Evolutionary conservation across 2,329 filamentous ascomycete species (phyloP).

Genomic region (Claviceps pazoutovae): DNA sequence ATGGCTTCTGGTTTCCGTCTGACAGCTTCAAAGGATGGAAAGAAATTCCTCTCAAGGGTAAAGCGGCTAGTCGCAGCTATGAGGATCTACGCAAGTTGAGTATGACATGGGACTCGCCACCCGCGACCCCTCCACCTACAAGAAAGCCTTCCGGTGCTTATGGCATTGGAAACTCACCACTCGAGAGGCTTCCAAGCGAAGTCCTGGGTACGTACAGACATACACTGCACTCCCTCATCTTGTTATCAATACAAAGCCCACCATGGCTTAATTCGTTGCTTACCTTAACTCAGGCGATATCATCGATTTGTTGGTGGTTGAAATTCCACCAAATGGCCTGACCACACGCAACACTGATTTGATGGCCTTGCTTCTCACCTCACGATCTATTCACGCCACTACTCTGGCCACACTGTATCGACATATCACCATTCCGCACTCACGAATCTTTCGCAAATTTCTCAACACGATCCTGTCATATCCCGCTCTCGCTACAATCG

Average conservation of each 20-base stretch:
- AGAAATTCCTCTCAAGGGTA: conserved; percentile 44
- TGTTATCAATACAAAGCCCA: too few species aligned
- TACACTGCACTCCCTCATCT: neutral
- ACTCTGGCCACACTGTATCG: conserved; percentile 64
- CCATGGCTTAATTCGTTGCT: conserved; percentile 1
- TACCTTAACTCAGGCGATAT: conserved; percentile 42
- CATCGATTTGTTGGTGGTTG: conserved; percentile 59
- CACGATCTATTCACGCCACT: conserved; percentile 56
- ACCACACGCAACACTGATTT: conserved; percentile 66
- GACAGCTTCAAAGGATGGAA: conserved; percentile 49
- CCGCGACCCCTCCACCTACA: conserved; percentile 18
- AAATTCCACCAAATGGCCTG: conserved; percentile 58
- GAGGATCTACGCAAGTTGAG: conserved; percentile 43
- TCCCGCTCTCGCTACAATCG: conserved; percentile 56
- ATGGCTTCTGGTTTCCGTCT: conserved; percentile 44
- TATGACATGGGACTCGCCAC: conserved; percentile 37
- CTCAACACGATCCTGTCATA: conserved; percentile 54
- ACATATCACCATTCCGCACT: conserved; percentile 72
- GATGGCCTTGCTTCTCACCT: conserved; percentile 62
- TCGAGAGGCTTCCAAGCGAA: conserved; percentile 58
- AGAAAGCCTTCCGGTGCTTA: conserved; percentile 17
- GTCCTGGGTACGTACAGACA: conserved; percentile 48
- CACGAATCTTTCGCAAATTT: conserved; percentile 71
- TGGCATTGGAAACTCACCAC: conserved; percentile 35
- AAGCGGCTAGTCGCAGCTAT: conserved; percentile 45